These are phyloP conservation scores for Tulasnella sp. DNA, from an alignment of 768 basidiomycete species.

Conservation along the genomic window DNA sequence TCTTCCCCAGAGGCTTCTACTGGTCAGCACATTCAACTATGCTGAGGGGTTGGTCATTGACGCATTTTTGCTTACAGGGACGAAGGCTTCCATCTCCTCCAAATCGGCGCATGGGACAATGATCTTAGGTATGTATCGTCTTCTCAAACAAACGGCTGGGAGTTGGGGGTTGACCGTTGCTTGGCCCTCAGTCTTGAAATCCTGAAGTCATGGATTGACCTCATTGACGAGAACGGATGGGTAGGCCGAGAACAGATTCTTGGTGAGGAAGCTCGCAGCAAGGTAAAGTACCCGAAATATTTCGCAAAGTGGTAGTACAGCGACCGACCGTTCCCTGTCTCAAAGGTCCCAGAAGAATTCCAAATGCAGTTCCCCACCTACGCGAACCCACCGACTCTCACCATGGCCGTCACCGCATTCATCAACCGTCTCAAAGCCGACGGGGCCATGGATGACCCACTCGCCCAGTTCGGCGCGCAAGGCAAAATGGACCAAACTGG, in stretches of 20 bases:
- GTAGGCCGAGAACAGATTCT: slow-evolving; percentile 94
- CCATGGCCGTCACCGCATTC: slow-evolving; percentile 88
- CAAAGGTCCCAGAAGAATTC: slow-evolving; percentile 78
- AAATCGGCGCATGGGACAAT: slow-evolving; percentile 90
- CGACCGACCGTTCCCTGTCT: not conserved
- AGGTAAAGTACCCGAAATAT: slow-evolving; percentile 38
- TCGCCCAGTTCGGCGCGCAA: slow-evolving; percentile 60
- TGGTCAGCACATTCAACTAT: slow-evolving; percentile 47
- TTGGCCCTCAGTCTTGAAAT: slow-evolving; percentile 62
- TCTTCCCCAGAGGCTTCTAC: slow-evolving; percentile 97
- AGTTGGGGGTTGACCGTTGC: not conserved
- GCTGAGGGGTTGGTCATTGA: not conserved
- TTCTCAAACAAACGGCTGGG: not conserved
- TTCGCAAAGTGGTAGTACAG: not conserved
- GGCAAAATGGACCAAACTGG: slow-evolving; percentile 40
- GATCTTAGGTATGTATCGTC: slow-evolving; percentile 53
- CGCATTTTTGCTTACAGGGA: slow-evolving; percentile 49
- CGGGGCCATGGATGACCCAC: slow-evolving; percentile 39
- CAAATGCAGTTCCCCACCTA: slow-evolving; percentile 88
- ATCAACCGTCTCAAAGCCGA: slow-evolving; percentile 59
- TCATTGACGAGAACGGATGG: slow-evolving; percentile 94
- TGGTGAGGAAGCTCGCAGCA: slow-evolving; percentile 93
- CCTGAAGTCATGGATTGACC: slow-evolving; percentile 76
- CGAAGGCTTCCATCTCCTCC: slow-evolving; percentile 90
- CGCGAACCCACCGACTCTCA: slow-evolving; percentile 90